Conservation (phyloP, 345 rosid genomes). For the Hypericum perforatum region DNA sequence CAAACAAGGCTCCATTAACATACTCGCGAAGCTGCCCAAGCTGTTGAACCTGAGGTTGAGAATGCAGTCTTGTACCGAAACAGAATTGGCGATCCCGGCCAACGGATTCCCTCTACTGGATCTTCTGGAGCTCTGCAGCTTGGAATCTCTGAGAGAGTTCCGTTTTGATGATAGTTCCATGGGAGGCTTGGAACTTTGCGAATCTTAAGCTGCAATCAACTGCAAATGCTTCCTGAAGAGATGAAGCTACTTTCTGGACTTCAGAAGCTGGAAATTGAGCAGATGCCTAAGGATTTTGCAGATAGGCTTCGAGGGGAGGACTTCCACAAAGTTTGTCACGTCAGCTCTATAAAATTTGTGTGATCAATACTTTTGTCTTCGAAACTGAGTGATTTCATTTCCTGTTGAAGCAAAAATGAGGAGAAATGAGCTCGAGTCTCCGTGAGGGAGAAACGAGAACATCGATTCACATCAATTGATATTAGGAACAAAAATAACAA, state of each 20-base stretch:
- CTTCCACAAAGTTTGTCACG: conserved; percentile 13
- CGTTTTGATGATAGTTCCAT: conserved; percentile 11
- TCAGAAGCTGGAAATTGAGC: conserved; percentile 3
- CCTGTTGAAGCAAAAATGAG: too few species aligned
- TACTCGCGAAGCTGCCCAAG: conserved; percentile 11
- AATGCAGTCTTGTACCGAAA: conserved; percentile 6
- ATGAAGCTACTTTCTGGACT: conserved; percentile 7
- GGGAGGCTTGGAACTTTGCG: conserved; percentile 13
- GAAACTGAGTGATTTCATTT: too few species aligned
- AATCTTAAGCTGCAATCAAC: conserved; percentile 6
- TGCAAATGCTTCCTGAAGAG: conserved; percentile 11
- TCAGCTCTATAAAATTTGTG: conserved; percentile 10
- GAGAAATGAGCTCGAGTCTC: too few species aligned
- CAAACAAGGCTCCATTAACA: conserved; percentile 7
- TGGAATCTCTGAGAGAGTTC: conserved; percentile 13
- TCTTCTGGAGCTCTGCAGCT: conserved; percentile 7
- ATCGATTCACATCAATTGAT: too few species aligned
- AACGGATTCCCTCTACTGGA: not conserved
- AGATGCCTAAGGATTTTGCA: conserved; percentile 11
- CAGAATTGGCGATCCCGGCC: conserved; percentile 1
- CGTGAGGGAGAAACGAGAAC: too few species aligned
- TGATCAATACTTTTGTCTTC: not conserved
- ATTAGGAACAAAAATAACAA: too few species aligned
- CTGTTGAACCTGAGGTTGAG: conserved; percentile 10
- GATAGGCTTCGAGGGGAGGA: conserved; percentile 12